Conservation (phyloP, 2,329 filamentous ascomycete species). For the Penicillium griseofulvum region DNA sequence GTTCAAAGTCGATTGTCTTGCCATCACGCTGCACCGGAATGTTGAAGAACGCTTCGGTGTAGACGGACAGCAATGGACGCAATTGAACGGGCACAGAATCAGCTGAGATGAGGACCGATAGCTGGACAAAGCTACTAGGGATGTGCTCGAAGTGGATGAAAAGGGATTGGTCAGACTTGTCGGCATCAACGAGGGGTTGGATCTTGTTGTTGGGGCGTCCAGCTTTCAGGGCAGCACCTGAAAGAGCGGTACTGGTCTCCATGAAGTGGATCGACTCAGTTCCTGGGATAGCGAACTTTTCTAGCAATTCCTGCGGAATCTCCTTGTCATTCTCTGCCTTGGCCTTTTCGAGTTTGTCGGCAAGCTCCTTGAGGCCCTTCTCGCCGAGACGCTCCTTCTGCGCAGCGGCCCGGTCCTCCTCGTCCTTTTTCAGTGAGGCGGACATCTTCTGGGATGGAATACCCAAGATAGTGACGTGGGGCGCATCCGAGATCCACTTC, state of each 20-base stretch:
- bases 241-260: slow-evolving; percentile 77
- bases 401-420: slow-evolving; percentile 72
- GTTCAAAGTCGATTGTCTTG: slow-evolving; percentile 77
- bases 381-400: slow-evolving; percentile 76
- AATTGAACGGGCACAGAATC: slow-evolving; percentile 72
- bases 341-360: slow-evolving; percentile 73
- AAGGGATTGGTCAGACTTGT: slow-evolving; percentile 64
- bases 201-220: slow-evolving; percentile 66
- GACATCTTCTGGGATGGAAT: slow-evolving; percentile 79
- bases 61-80: slow-evolving; percentile 80
- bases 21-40: slow-evolving; percentile 78
- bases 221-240: slow-evolving; percentile 70
- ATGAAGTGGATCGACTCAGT: slow-evolving; percentile 96
- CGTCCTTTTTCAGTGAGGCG: slow-evolving; percentile 75
- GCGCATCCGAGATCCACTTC: slow-evolving; percentile 80
- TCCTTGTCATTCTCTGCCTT: slow-evolving; percentile 85
- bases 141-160: slow-evolving; percentile 98
- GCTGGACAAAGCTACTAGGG: slow-evolving; percentile 84
- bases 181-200: slow-evolving; percentile 72
- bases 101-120: slow-evolving; percentile 78
- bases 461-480: slow-evolving; percentile 83
- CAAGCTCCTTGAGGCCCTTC: slow-evolving; percentile 74
- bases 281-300: slow-evolving; percentile 75
- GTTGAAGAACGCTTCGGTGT: slow-evolving; percentile 91
- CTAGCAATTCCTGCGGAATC: slow-evolving; percentile 78